Percentiles rank a stretch among this genome's conserved stretches.
Conservation (phyloP, 2,329 filamentous ascomycete genomes). For the Arthrobotrys pseudoclavata region DNA sequence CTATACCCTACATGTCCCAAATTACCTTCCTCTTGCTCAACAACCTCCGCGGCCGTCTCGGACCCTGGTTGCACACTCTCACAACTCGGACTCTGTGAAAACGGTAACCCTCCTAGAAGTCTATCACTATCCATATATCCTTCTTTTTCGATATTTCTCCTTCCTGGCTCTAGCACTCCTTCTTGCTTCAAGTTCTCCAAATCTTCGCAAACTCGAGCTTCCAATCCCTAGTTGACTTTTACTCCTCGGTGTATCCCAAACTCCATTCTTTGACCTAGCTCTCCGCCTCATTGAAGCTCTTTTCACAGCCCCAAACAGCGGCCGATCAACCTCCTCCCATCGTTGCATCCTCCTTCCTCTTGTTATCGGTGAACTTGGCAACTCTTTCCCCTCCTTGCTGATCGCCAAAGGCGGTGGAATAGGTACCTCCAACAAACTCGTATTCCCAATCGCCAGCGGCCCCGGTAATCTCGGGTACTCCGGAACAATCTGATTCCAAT, state of each 20-base stretch:
- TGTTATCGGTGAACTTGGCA: background rate
- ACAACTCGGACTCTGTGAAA: constrained; percentile 15
- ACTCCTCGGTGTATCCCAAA: background rate
- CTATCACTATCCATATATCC: background rate
- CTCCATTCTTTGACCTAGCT: background rate
- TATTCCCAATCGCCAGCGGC: background rate
- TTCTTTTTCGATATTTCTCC: constrained; percentile 9
- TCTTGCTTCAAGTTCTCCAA: constrained; percentile 33
- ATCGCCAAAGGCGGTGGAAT: background rate
- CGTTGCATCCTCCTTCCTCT: background rate
- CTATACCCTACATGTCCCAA: constrained; percentile 37
- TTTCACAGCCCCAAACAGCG: constrained; percentile 10
- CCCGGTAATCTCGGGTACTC: background rate
- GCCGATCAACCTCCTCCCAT: background rate
- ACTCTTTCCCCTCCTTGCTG: background rate
- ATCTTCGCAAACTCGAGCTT: constrained; percentile 20
- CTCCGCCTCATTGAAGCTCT: constrained; percentile 13
- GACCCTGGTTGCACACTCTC: constrained; percentile 14
- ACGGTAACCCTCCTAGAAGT: background rate
- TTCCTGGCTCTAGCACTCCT: constrained; percentile 7
- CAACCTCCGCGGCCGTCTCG: background rate
- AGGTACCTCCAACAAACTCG: background rate
- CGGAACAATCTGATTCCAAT: constrained; percentile 21
- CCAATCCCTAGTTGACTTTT: background rate
- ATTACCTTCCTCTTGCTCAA: background rate